Conservation (phyloP, 176 grass and related monocot genomes). For the Rhynchospora tenuis region DNA sequence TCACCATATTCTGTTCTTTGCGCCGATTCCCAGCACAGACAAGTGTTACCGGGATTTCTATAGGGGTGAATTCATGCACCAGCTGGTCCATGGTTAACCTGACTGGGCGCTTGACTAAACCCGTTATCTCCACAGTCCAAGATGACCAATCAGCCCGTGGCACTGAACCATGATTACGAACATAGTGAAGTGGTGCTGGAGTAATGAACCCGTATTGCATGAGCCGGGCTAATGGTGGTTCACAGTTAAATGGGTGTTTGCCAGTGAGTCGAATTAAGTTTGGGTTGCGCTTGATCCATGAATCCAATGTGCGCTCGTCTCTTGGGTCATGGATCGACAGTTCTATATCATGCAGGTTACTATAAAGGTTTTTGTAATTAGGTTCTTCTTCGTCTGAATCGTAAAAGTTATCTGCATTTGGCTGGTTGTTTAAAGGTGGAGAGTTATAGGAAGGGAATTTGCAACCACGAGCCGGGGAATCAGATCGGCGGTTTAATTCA, state of each 20-base stretch:
- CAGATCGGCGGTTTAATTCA: conserved; percentile 3
- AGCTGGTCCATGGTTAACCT: conserved; percentile 71
- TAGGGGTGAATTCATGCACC: conserved; percentile 22
- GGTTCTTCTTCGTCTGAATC: conserved; percentile 6
- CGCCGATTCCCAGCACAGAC: conserved; percentile 74
- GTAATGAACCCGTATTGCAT: conserved; percentile 49
- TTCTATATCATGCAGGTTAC: conserved; percentile 28
- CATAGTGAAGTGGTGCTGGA: conserved; percentile 58
- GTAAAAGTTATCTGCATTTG: conserved; percentile 19
- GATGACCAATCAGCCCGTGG: conserved; percentile 57
- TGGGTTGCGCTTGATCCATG: conserved; percentile 61
- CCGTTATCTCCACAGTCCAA: conserved; percentile 62
- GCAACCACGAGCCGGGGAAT: conserved; percentile 38
- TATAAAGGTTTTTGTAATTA: conserved; percentile 30
- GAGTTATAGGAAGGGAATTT: conserved; percentile 29
- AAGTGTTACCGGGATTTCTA: conserved; percentile 62
- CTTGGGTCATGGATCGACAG: conserved; percentile 35
- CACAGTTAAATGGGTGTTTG: conserved; percentile 75
- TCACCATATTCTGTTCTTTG: conserved; percentile 83
- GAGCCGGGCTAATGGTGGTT: conserved; percentile 46
- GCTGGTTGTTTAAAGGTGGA: neutral
- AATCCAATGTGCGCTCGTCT: conserved; percentile 64
- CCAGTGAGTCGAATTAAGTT: conserved; percentile 67
- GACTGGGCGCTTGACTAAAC: conserved; percentile 45
- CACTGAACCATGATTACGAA: conserved; percentile 63